phyloP scores from a whole-genome alignment of 768 basidiomycete species.

The Cantharellus anzutake region DNA sequence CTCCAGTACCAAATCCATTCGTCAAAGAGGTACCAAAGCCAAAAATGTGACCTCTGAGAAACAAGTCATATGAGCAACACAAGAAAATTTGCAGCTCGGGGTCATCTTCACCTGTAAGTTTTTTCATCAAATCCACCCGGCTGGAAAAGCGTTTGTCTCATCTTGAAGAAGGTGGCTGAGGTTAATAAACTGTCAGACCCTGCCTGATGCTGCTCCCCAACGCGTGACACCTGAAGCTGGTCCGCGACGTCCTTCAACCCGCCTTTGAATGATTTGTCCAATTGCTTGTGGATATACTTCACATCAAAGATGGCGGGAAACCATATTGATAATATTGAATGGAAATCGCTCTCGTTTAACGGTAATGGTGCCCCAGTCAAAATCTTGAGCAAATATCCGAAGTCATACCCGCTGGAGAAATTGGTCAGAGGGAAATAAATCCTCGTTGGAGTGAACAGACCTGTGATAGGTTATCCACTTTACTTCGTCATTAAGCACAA shows the following conservation, averaged over 20 bases:
- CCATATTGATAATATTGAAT: constrained; percentile 73
- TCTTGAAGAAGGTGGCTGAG: constrained; percentile 88
- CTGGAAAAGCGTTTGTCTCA: constrained; percentile 80
- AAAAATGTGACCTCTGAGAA: not conserved
- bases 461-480: constrained; percentile 98
- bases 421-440: not conserved
- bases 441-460: constrained; percentile 26
- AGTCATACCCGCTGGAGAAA: constrained; percentile 75
- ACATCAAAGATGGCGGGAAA: constrained; percentile 96
- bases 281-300: constrained; percentile 81
- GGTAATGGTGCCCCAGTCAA: constrained; percentile 72
- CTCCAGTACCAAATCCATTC: not conserved
- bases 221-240: constrained; percentile 75
- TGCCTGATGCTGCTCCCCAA: constrained; percentile 85
- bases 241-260: constrained; percentile 90
- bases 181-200: constrained; percentile 95
- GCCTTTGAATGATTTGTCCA: constrained; percentile 72
- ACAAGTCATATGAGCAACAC: not conserved
- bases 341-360: constrained; percentile 75
- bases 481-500: constrained; percentile 74
- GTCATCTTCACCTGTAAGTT: constrained; percentile 30
- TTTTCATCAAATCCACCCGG: constrained; percentile 60
- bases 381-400: constrained; percentile 94
- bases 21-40: not conserved
- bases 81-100: not conserved